Evolutionary conservation across 495 filamentous ascomycete species (phyloP), one percentile per base, ranked within the genome.

Genomic region (Penicillium manginii): DNA sequence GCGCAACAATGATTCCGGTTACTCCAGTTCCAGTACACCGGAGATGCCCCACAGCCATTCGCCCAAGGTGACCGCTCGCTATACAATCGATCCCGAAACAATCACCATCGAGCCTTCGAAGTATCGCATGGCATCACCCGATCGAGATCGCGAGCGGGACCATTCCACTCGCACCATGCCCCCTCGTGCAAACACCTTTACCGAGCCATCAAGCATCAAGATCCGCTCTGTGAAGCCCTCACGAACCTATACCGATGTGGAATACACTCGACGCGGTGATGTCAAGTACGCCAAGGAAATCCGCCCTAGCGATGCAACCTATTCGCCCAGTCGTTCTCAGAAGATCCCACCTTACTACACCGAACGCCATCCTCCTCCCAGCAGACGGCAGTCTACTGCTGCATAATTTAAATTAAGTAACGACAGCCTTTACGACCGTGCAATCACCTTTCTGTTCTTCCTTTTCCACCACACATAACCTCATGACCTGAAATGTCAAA

Each of bases 1-100:
- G 17, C 57, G 72, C 4, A 73, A 79, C 5, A 65, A 76, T 23
- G 80, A 83, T 43, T 81, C 79, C 4, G 77, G 77, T 11, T 78
- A 80, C 54, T 80, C 75, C 11, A 80, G 76, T 54, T 72, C 78
- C 39, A 68, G 67, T 33, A 78, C 76, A 1, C 71, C 78, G 12
- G 77, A 80, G 22, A 70, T 73, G 55, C 50, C 58, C 55, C 18
- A n/a, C 40, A 22, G 65, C 32, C 59, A 55, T 46, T 67, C 73
- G 1, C 68, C 74, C 9, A 76, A 74, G 63, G 54, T 56, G 9
- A 57, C 70, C n/a, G 62, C 69, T 22, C 75, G 72, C 45, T 77
- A 77, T 62, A 73, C 65, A 58, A 62, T 73, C 22, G 69, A 72
- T 3, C 50, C 63, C 2, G 71, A 74, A 5, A 58, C 65, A 7